Percentiles rank a stretch among this genome's conserved stretches.
Conservation (phyloP, 345 rosid species). For the Eucalyptus erythrocorys region DNA sequence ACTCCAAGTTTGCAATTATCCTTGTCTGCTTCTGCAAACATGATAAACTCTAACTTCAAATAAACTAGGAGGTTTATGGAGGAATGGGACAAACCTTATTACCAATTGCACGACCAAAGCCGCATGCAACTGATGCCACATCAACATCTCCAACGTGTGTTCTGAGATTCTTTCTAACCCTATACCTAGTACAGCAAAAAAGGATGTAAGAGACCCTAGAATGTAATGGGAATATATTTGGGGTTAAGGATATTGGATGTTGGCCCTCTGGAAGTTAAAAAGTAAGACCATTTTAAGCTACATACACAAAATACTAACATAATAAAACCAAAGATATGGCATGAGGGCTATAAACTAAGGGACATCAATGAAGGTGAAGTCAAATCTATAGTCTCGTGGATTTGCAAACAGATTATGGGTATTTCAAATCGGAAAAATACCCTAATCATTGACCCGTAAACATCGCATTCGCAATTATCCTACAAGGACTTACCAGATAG, state of each 20-base stretch:
- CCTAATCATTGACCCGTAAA: background rate
- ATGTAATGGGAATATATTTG: background rate
- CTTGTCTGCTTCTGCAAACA: background rate
- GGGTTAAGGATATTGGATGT: background rate
- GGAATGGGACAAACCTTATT: slow-evolving; percentile 51
- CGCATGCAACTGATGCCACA: slow-evolving; percentile 96
- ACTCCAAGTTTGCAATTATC: background rate
- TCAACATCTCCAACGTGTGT: slow-evolving; percentile 89
- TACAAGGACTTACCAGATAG: slow-evolving; percentile 54
- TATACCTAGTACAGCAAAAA: slow-evolving; percentile 11
- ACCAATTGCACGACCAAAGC: slow-evolving; percentile 97
- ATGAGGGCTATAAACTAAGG: background rate
- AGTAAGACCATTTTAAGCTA: background rate
- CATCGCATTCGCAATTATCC: background rate
- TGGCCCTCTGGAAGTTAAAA: background rate
- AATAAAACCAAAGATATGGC: background rate
- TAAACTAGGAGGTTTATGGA: background rate
- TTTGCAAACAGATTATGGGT: background rate
- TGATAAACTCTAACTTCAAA: background rate
- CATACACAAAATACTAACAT: background rate
- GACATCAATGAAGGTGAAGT: background rate
- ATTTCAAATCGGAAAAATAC: background rate
- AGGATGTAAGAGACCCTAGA: background rate
- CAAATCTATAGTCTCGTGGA: background rate
- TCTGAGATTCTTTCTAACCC: slow-evolving; percentile 86